Percentiles rank a stretch among this genome's conserved stretches.
phyloP scores from a whole-genome alignment of 2,329 filamentous ascomycete genomes.

The Trichothecium sympodiale region DNA sequence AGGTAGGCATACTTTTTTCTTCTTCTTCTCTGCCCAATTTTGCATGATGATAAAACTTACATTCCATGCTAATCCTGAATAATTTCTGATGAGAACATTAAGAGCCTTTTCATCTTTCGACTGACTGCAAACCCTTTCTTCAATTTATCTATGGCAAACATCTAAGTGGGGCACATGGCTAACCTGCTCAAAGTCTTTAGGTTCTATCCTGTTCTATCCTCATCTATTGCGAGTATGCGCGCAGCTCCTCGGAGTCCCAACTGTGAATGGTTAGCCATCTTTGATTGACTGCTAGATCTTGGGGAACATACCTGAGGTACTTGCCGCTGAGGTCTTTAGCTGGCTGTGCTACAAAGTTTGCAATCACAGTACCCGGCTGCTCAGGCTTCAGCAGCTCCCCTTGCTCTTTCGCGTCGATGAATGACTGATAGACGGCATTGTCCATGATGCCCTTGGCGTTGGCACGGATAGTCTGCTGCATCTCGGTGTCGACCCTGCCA shows the following conservation, averaged over 20 bases:
- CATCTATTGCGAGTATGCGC: constrained; percentile 35
- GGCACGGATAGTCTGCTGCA: constrained; percentile 76
- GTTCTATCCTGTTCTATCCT: constrained; percentile 4
- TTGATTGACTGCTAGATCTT: not conserved
- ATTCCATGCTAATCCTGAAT: constrained; percentile 75
- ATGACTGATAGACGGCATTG: constrained; percentile 50
- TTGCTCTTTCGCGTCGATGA: constrained; percentile 56
- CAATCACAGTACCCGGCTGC: constrained; percentile 78
- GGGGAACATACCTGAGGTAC: constrained; percentile 51
- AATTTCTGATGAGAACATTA: constrained; percentile 53
- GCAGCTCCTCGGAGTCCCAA: constrained; percentile 34
- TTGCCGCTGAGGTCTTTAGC: constrained; percentile 61
- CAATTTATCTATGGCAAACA: constrained; percentile 10
- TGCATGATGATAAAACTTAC: constrained; percentile 54
- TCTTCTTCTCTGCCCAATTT: constrained; percentile 9
- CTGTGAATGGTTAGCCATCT: constrained; percentile 11
- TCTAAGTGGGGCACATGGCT: constrained; percentile 7
- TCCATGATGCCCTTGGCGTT: constrained; percentile 38
- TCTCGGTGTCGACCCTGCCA: constrained; percentile 77
- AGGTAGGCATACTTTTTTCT: constrained; percentile 16
- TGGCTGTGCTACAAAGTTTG: constrained; percentile 58
- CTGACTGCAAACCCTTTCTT: constrained; percentile 40
- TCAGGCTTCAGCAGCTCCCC: constrained; percentile 71
- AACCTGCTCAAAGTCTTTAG: constrained; percentile 1
- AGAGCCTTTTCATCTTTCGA: constrained; percentile 78